phyloP scores from a whole-genome alignment of 1,139 yeast species.

The Hanseniaspora sp. region DNA sequence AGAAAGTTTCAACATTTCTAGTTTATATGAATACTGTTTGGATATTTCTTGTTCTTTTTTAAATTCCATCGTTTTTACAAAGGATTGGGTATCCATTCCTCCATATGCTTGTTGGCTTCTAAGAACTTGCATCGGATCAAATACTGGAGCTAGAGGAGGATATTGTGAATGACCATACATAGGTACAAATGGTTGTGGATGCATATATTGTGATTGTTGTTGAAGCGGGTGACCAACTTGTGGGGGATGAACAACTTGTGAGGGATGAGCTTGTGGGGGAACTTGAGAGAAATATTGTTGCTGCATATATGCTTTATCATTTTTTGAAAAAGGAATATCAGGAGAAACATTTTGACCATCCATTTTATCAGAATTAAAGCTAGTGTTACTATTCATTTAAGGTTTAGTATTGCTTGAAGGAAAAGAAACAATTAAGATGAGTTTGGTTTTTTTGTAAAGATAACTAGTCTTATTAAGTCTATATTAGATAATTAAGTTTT shows the following conservation, averaged over 20 bases:
- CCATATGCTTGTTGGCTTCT: slow-evolving; percentile 23
- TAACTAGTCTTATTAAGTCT: too few relatives aligned
- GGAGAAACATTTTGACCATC: not conserved
- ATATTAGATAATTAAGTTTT: too few relatives aligned
- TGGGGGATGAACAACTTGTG: not conserved
- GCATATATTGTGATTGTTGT: not conserved
- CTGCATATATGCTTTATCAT: not conserved
- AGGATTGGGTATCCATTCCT: slow-evolving; percentile 39
- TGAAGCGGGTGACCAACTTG: not conserved
- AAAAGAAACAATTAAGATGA: not conserved
- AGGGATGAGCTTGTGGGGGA: not conserved
- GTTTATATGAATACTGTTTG: slow-evolving; percentile 63
- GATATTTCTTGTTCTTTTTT: slow-evolving; percentile 73
- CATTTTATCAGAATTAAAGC: not conserved
- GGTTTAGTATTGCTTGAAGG: not conserved
- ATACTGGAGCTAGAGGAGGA: not conserved
- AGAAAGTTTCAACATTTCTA: slow-evolving; percentile 53
- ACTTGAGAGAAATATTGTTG: not conserved
- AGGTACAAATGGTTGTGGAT: not conserved
- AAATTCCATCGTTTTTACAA: slow-evolving; percentile 51
- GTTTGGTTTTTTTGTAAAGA: not conserved
- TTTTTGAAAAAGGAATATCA: not conserved
- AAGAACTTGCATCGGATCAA: not conserved
- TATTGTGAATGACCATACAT: not conserved
- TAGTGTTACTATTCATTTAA: not conserved